Percentiles rank a stretch among this genome's conserved stretches.
phyloP scores from a whole-genome alignment of 306 rosid genomes.

The Lathyrus aphaca region DNA sequence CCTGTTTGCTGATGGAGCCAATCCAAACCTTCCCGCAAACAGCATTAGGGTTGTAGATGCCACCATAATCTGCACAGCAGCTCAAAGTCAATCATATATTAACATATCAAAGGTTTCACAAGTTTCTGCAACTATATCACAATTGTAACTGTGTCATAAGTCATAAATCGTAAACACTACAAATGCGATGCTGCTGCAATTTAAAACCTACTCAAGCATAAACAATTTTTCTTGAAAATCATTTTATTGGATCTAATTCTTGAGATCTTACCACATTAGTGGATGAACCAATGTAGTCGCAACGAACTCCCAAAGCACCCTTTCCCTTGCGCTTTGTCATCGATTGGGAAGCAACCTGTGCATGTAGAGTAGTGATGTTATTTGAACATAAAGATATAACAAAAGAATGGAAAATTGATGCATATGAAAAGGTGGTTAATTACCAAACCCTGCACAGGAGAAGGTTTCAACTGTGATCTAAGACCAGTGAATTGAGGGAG shows the following conservation, averaged over 20 bases:
- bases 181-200: not conserved
- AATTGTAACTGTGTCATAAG: not conserved
- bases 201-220: not conserved
- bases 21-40: slow-evolving; percentile 93
- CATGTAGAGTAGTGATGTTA: slow-evolving; percentile 21
- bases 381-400: not conserved
- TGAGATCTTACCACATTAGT: slow-evolving; percentile 71
- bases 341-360: slow-evolving; percentile 72
- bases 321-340: slow-evolving; percentile 69
- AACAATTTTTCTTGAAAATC: not conserved
- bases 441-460: slow-evolving; percentile 71
- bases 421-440: not conserved
- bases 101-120: not conserved
- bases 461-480: slow-evolving; percentile 54
- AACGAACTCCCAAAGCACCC: slow-evolving; percentile 87
- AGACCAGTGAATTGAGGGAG: slow-evolving; percentile 87
- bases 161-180: not conserved
- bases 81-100: not conserved
- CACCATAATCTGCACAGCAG: slow-evolving; percentile 70
- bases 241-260: not conserved
- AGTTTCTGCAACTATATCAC: not conserved
- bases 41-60: slow-evolving; percentile 81
- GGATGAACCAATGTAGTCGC: slow-evolving; percentile 84
- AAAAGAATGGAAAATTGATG: not conserved
- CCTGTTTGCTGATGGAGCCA: slow-evolving; percentile 96